Base-by-base conservation (phyloP, 768 basidiomycete genomes). In the Lactarius sanguifluus region DNA sequence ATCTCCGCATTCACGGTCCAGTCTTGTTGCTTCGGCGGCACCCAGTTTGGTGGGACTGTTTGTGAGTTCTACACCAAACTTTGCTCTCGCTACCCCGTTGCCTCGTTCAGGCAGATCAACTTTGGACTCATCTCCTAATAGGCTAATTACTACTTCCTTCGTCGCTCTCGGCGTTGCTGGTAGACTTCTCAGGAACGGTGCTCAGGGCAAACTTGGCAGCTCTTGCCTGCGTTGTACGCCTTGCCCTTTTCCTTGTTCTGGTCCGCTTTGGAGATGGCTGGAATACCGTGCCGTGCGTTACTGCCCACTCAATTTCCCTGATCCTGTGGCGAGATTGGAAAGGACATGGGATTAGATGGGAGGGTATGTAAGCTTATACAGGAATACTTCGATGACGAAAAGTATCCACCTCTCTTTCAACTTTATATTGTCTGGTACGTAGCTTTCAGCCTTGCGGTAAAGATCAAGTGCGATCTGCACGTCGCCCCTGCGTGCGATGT, bases 361-460 rank as follows among this genome's bases (percentile, higher is more conserved):
- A 52, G 55, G 57, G 61, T 59, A 66, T 56, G 62, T 65, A 66
- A 64, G 62, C 57, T 47, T 61, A 66, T 82, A 82, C 75, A 86
- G 77, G 74, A 86, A 87, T 74, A 88, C 82, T 76, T 86, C 79
- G 74, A 86, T 76, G 76, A 88, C 77, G 76, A 87, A 88, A 80
- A 85, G 82, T 81, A 87, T 87, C 84, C 83, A 93, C 92, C 92
- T 90, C 82, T 91, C 90, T 83, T 87, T 86, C 58, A 94, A 82
- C 75, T 91, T 93, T 77, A 85, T 76, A 73, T 94, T 94, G 65
- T 92, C 89, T n/a, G 92, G 92, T 57, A 92, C 90, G 70, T 92
- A 93, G 6, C 82, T 81, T 75, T 89, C 88, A 23, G 91, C 92
- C 71, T 90, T 90, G 73, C 87, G 86, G 74, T 93, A 94, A 18